Base-by-base conservation (phyloP, 805 yeast genomes). In the Starmerella potacharoeniae region DNA sequence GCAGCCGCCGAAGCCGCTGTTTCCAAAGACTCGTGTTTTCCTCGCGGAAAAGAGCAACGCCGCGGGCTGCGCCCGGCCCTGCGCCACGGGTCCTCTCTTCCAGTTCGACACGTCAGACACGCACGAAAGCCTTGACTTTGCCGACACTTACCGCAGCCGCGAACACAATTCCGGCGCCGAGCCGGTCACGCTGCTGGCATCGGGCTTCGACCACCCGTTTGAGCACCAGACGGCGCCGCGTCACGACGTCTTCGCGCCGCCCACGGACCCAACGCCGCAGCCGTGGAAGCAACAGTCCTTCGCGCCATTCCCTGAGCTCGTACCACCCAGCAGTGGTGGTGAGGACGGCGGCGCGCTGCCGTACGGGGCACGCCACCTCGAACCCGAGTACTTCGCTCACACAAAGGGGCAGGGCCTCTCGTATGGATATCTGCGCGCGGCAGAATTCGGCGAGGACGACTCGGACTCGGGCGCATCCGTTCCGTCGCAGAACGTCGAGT, bases 1-100 rank as follows among this genome's bases (percentile, higher is more conserved):
- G 22, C 22, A 14, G 36, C 17, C 30, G 11, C 29, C 1, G 3
- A 37, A 22, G 35, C 6, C 37, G 43, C 35, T n/a, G 14, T 55
- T 55, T 34, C 57, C 57, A 16, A 46, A 39, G 33, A 45, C n/a
- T 2, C 41, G 55, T 11, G 40, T 17, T 31, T 46, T 51, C 11
- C 51, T 55, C 33, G 14, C 36, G 30, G 57, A 55, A 36, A 55
- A 51, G 34, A 4, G 36, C 39, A 6, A 13, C n/a, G 54, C 11
- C 28, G n/a, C 17, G 7, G 50, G 54, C 47, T 44, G 44, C 37
- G 57, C 57, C 13, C 39, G 39, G 40, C 48, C 55, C 17, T 55
- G 57, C 29, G 37, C 57, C 16, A 55, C 57, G 17, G 49, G 52
- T 4, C 51, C 54, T 14, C 51, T 37, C n/a, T 54, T 54, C 47